phyloP scores from a whole-genome alignment of 345 rosid genomes.

The Eucalyptus dawsonii region DNA sequence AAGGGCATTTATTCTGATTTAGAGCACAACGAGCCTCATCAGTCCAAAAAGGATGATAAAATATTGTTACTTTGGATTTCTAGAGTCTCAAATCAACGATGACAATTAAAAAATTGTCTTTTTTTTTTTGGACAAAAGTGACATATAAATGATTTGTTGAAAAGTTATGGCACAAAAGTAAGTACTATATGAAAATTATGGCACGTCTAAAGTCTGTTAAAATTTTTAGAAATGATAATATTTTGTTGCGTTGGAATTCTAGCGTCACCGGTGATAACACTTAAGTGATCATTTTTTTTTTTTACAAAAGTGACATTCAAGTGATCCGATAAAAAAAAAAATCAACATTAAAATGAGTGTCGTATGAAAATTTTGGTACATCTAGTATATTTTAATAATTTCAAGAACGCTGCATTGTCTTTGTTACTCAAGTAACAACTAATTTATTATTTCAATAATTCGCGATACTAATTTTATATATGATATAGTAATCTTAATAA shows the following conservation, averaged over 20 bases:
- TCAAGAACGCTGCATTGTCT: neutral
- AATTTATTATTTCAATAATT: too few species aligned
- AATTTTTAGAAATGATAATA: too few species aligned
- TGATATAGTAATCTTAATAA: neutral
- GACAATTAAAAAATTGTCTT: neutral
- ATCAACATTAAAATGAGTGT: neutral
- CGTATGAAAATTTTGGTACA: neutral
- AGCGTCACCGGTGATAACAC: neutral
- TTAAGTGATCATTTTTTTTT: neutral
- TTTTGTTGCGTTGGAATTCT: neutral
- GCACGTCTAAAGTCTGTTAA: neutral
- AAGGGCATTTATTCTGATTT: neutral
- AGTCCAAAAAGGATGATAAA: neutral
- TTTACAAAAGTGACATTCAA: too few species aligned
- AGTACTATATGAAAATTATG: neutral
- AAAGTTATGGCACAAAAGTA: neutral
- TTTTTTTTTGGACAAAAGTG: too few species aligned
- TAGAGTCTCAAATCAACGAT: too few species aligned
- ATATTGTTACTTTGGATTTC: too few species aligned
- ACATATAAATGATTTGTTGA: neutral
- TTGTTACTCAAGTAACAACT: neutral
- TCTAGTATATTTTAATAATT: neutral
- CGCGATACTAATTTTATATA: too few species aligned
- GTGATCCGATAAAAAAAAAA: neutral
- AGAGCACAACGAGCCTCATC: neutral